Evolutionary conservation across 352 stramenopile genomes (phyloP).

Genomic region (Plasmopara viticola): DNA sequence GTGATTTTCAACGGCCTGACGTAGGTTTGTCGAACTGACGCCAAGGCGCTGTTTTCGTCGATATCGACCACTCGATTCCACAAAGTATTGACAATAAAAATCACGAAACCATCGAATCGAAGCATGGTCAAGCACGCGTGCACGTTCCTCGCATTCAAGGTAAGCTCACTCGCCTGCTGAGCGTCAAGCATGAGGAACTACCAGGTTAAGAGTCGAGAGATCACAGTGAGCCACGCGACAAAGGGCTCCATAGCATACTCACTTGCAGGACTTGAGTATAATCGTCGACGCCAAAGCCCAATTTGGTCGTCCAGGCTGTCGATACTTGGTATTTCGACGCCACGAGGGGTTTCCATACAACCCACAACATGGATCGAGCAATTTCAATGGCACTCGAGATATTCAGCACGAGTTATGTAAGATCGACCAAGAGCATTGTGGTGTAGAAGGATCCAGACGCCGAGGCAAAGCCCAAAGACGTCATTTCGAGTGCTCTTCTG

Average conservation of each 20-base stretch:
- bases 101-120: conserved; percentile 30
- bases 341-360: conserved; percentile 22
- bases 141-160: conserved; percentile 14
- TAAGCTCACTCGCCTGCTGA: conserved; percentile 24
- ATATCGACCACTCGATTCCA: conserved; percentile 30
- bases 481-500: conserved; percentile 22
- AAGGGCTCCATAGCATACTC: conserved; percentile 35
- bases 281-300: conserved; percentile 26
- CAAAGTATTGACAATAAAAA: conserved; percentile 28
- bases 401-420: conserved; percentile 31
- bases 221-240: conserved; percentile 26
- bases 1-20: conserved; percentile 30
- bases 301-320: conserved; percentile 23
- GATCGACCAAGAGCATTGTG: conserved; percentile 33
- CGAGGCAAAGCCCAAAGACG: conserved; percentile 33
- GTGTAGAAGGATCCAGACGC: conserved; percentile 42
- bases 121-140: conserved; percentile 34
- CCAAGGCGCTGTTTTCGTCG: conserved; percentile 25
- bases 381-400: conserved; percentile 30
- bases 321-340: conserved; percentile 15
- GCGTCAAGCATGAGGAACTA: conserved; percentile 35
- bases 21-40: conserved; percentile 26
- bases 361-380: conserved; percentile 22
- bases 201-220: conserved; percentile 45
- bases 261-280: conserved; percentile 31